Evolutionary conservation across 768 basidiomycete species (phyloP), one percentile per base, ranked within the genome.

Genomic region (Rhodotorula toruloides): DNA sequence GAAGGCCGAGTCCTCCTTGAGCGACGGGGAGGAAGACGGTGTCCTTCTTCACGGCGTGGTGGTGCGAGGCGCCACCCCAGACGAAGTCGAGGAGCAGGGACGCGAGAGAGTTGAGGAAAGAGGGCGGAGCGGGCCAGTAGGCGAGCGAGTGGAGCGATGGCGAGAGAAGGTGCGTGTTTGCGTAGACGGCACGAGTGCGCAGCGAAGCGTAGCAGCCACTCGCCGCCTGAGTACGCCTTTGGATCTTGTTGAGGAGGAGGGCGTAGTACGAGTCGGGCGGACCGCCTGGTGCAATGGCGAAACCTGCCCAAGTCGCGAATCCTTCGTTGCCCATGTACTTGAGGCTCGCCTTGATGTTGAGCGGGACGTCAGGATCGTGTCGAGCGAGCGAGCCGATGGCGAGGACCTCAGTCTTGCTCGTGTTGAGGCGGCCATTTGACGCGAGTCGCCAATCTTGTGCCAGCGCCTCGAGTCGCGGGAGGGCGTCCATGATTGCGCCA

Each of bases 381-480:
- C n/a, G n/a, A 8, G 60, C 60, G 12, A 4, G 10, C 4, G 12
- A 25, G 10, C 60, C 52, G 21, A 61, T 42, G 5, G 60, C 52
- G 3, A 25, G 2, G 3, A 32, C 52, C 9, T 25, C 32, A 6
- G 60, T 61, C 39, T 61, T 61, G 29, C 6, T 31, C 2, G 43
- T 21, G 50, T 61, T 54, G 29, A 61, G 60, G 29, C 40, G 50
- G 5, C 60, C 52, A 25, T 61, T 61, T 7, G 60, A 44, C 25
- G 60, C 60, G 16, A 43, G 3, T 10, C 21, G 40, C 60, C 60
- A 61, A 25, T 53, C 52, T 10, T 16, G 12, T 5, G 60, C 11
- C 5, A 61, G 60, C 1, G 13, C 11, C 22, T 22, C 19, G 22
- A 61, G 59, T 3, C 5, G 16, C 10, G 59, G 60, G 25, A 54